phyloP scores from a whole-genome alignment of 805 yeast genomes.

The Brettanomyces anomalus region DNA sequence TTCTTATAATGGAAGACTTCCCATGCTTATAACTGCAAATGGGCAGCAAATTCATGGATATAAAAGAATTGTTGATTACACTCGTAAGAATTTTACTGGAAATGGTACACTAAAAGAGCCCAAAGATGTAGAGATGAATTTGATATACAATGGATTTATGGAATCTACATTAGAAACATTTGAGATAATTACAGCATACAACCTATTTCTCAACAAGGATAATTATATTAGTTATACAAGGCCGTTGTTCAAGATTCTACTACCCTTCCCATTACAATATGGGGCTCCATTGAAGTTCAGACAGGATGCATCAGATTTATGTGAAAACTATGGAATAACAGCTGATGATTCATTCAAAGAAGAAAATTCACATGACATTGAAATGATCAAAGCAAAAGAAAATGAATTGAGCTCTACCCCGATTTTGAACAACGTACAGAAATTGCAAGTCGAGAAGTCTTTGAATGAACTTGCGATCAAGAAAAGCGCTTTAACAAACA shows the following conservation, averaged over 20 bases:
- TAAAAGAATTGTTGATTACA: conserved; percentile 27
- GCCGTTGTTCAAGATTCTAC: conserved; percentile 38
- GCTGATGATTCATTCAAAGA: conserved; percentile 21
- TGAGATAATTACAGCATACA: conserved; percentile 43
- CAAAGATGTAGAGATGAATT: conserved; percentile 15
- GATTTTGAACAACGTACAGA: conserved; percentile 19
- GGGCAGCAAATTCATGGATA: conserved; percentile 31
- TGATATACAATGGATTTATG: conserved; percentile 37
- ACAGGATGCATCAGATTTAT: conserved; percentile 21
- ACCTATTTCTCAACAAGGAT: conserved; percentile 42
- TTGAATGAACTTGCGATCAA: conserved; percentile 16
- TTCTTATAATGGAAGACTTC: conserved; percentile 41
- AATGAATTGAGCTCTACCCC: conserved; percentile 19
- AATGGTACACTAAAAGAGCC: neutral
- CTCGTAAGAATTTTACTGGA: conserved; percentile 11
- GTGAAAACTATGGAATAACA: conserved; percentile 26
- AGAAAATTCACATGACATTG: conserved; percentile 19
- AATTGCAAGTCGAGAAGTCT: conserved; percentile 15
- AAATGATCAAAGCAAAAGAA: conserved; percentile 19
- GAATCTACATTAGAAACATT: conserved; percentile 34
- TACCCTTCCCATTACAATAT: conserved; percentile 72
- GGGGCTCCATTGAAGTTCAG: conserved; percentile 47
- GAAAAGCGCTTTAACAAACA: conserved; percentile 22
- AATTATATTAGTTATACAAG: conserved; percentile 58
- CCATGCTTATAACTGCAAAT: conserved; percentile 28